Evolutionary conservation across 371 early-diverging fungal genomes (phyloP).

Genomic region (Rhizomucor miehei): DNA sequence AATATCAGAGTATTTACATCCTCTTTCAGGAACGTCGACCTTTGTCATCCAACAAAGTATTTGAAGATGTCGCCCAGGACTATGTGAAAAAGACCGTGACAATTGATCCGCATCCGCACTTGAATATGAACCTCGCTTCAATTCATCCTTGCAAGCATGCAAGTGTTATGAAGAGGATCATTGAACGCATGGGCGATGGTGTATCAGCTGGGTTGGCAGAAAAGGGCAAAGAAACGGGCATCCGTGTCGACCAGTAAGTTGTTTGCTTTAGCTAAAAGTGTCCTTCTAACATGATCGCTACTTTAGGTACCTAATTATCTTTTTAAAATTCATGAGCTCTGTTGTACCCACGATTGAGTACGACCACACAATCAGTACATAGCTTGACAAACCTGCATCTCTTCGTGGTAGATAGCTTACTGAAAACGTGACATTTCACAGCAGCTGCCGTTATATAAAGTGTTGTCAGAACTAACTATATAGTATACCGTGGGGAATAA

Average conservation of each 20-base stretch:
- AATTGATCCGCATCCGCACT: constrained; percentile 93
- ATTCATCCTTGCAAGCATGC: constrained; percentile 98
- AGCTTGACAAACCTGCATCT: no score
- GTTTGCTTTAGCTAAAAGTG: background rate
- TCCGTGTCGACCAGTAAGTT: constrained; percentile 91
- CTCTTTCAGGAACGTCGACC: constrained; percentile 66
- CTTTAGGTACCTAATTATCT: constrained; percentile 80
- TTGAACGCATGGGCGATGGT: constrained; percentile 75
- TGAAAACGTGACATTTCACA: no score
- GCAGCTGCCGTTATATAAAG: no score
- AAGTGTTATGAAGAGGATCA: constrained; percentile 95
- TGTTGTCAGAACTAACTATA: no score
- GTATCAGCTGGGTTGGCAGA: constrained; percentile 19
- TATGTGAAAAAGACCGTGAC: constrained; percentile 98
- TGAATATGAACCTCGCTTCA: constrained; percentile 79
- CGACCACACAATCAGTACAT: constrained; percentile 82
- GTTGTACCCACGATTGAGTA: constrained; percentile 98
- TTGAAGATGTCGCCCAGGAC: constrained; percentile 95
- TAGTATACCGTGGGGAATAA: no score
- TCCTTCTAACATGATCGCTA: background rate
- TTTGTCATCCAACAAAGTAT: constrained; percentile 81
- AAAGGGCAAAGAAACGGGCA: constrained; percentile 30
- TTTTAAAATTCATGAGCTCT: constrained; percentile 94
- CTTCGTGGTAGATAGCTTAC: background rate
- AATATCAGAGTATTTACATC: background rate